phyloP scores from a whole-genome alignment of 768 basidiomycete genomes.

The Lenzites betulinus region DNA sequence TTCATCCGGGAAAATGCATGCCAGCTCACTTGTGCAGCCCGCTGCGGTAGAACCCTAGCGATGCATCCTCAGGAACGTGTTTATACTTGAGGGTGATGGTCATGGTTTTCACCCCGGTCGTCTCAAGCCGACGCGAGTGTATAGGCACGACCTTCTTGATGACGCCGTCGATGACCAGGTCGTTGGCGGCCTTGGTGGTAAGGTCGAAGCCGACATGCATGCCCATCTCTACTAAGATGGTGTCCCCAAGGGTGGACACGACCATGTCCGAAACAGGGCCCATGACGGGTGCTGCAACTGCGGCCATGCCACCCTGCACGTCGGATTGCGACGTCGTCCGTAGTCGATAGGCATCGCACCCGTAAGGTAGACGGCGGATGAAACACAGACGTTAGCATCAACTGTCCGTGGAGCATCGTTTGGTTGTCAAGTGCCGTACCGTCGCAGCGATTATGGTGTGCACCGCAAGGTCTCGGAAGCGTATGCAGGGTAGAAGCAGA shows the following conservation, averaged over 20 bases:
- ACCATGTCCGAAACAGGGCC: constrained; percentile 56
- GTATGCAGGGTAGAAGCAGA: constrained; percentile 61
- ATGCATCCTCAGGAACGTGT: constrained; percentile 58
- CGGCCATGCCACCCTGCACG: constrained; percentile 43
- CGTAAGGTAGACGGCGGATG: not conserved
- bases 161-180: constrained; percentile 51
- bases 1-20: constrained; percentile 2
- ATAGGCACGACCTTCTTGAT: constrained; percentile 52
- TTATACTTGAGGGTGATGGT: constrained; percentile 63
- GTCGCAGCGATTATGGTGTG: constrained; percentile 64
- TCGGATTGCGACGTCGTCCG: not conserved
- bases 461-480: constrained; percentile 62
- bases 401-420: not conserved
- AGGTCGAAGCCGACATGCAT: constrained; percentile 56
- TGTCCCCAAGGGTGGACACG: constrained; percentile 52
- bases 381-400: constrained; percentile 1
- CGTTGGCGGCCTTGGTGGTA: constrained; percentile 50
- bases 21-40: constrained; percentile 53
- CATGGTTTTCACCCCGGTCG: constrained; percentile 57
- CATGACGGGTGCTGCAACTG: constrained; percentile 51
- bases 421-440: constrained; percentile 36
- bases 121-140: constrained; percentile 54
- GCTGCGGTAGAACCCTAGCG: constrained; percentile 61
- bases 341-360: not conserved
- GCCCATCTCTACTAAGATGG: constrained; percentile 59